Evolutionary conservation across 2,329 filamentous ascomycete species (phyloP).

Genomic region (Aspergillus alliaceus): DNA sequence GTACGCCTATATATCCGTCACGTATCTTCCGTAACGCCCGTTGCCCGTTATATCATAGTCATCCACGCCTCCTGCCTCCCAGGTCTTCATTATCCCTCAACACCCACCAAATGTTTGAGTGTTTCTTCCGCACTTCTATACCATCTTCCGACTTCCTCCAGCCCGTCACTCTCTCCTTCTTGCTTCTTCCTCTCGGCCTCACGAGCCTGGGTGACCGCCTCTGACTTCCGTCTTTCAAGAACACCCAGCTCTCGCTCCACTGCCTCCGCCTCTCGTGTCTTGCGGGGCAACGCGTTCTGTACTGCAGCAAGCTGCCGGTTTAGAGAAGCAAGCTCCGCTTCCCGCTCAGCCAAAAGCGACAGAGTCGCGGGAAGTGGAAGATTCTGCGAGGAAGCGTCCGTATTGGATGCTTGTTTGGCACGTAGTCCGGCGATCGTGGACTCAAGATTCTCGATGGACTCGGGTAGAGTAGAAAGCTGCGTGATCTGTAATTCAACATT

Average conservation of each 20-base stretch:
- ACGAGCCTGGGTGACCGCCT: slow-evolving; percentile 48
- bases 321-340: slow-evolving; percentile 41
- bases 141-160: slow-evolving; percentile 49
- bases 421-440: slow-evolving; percentile 50
- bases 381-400: slow-evolving; percentile 52
- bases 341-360: slow-evolving; percentile 40
- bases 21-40: slow-evolving; percentile 22
- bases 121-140: slow-evolving; percentile 43
- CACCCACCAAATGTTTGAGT: slow-evolving; percentile 40
- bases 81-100: slow-evolving; percentile 22
- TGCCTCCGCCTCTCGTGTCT: slow-evolving; percentile 45
- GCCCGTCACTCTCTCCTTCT: slow-evolving; percentile 46
- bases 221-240: slow-evolving; percentile 46
- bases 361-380: slow-evolving; percentile 43
- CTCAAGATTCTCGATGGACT: slow-evolving; percentile 54
- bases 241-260: slow-evolving; percentile 45
- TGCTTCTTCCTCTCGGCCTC: slow-evolving; percentile 44
- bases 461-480: slow-evolving; percentile 52
- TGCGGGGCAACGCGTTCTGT: slow-evolving; percentile 45
- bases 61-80: too few relatives aligned
- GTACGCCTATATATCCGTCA: neutral
- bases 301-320: slow-evolving; percentile 43
- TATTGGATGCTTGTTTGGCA: slow-evolving; percentile 60
- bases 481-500: slow-evolving; percentile 53
- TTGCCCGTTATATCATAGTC: slow-evolving; percentile 20